Conservation (phyloP, 768 basidiomycete genomes). For the Mycena polygramma region DNA sequence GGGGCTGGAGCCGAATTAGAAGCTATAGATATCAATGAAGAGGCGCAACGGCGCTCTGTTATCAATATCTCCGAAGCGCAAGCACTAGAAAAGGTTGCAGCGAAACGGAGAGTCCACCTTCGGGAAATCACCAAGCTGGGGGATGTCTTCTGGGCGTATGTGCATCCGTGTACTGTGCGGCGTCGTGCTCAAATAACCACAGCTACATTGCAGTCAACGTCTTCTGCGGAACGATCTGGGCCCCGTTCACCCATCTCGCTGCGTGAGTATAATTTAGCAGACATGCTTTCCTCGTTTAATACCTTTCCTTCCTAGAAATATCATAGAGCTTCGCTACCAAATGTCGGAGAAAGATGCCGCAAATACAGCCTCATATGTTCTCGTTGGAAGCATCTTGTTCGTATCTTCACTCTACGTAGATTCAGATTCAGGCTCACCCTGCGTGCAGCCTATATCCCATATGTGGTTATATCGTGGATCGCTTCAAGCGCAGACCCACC, state of each 20-base stretch:
- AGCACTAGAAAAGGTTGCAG: constrained; percentile 74
- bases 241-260: constrained; percentile 82
- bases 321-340: constrained; percentile 77
- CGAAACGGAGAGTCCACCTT: constrained; percentile 73
- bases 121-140: constrained; percentile 75
- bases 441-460: constrained; percentile 42
- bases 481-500: constrained; percentile 66
- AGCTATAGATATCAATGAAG: constrained; percentile 69
- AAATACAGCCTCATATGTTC: constrained; percentile 75
- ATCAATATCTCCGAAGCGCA: constrained; percentile 68
- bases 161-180: constrained; percentile 13
- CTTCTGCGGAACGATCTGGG: constrained; percentile 82
- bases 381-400: constrained; percentile 78
- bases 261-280: constrained; percentile 60
- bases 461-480: constrained; percentile 78
- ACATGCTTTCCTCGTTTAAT: constrained; percentile 15
- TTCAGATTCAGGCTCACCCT: background rate
- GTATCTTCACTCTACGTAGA: constrained; percentile 37
- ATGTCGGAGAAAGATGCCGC: constrained; percentile 73
- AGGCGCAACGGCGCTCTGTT: constrained; percentile 61
- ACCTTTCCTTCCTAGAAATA: constrained; percentile 60
- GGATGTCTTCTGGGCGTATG: constrained; percentile 85
- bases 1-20: constrained; percentile 75
- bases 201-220: constrained; percentile 84
- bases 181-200: constrained; percentile 24